Base-by-base conservation (phyloP, 768 basidiomycete genomes). In the Russula virescens region DNA sequence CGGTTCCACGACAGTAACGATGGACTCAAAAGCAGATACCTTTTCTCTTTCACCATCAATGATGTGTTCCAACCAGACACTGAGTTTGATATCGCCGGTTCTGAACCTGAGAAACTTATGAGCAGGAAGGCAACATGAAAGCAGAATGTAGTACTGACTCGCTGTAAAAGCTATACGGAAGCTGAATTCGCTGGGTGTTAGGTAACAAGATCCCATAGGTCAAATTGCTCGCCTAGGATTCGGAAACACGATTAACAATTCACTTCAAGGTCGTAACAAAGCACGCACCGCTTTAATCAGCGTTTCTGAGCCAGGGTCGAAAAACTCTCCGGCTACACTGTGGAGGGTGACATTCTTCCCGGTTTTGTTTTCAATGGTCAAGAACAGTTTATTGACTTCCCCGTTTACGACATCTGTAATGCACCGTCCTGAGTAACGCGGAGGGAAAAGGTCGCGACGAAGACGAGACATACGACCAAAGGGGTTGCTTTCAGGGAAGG, bases 1-100 rank as follows among this genome's bases (percentile, higher is more conserved):
- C 19, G 91, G 89, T 71, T 94, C 91, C 42, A 93, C 88, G 38
- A 94, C 78, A 8, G 84, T 86, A 54, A 94, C 81, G 53, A 91
- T 78, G 0, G 86, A 84, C 68, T 93, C 89, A 68, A 84, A 91
- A 0, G 85, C 91, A 3, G 79, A 77, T 48, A 86, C 79, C n/a
- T 81, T 88, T 70, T 81, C 81, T 60, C 75, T 81, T 51, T 79
- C 71, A 48, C 79, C 82, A 61, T 88, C 86, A 35, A 76, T 73
- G 18, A 77, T 73, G 68, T 89, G 84, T 64, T 92, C 88, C n/a
- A 91, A 65, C 88, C 87, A 92, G 34, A 93, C 70, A 67, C 78
- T 85, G 56, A 94, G 79, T 66, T 81, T 85, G 60, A 88, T 60
- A 47, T 66, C 65, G 18, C 66, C 66, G 16, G 59, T 54, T 53